Percentiles rank a stretch among this genome's conserved stretches.
These are phyloP conservation scores for Entrophospora sp. DNA, from an alignment of 192 early-diverging fungal species.

Conservation along the genomic window DNA sequence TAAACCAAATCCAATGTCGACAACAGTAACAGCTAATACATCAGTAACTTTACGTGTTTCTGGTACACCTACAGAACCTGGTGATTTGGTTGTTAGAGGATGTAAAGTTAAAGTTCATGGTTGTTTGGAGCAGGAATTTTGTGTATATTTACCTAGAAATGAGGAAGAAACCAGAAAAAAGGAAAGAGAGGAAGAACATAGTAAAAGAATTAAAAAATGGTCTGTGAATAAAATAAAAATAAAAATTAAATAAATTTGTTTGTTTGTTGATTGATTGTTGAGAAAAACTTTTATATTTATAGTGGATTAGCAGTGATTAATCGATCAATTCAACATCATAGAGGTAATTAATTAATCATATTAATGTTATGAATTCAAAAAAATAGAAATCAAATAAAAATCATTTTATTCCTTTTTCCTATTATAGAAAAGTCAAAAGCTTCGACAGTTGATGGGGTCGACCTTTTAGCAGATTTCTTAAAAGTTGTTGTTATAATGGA, in stretches of 20 bases:
- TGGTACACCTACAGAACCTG: constrained; percentile 50
- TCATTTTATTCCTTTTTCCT: no score
- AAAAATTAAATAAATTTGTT: not conserved
- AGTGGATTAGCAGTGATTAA: constrained; percentile 10
- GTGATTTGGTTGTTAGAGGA: constrained; percentile 56
- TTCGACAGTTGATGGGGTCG: no score
- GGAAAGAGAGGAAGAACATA: constrained; percentile 17
- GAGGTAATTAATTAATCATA: not conserved
- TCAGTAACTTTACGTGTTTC: constrained; percentile 53
- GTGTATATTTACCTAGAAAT: constrained; percentile 26
- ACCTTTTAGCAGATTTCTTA: constrained; percentile 26
- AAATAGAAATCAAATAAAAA: no score
- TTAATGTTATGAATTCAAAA: no score
- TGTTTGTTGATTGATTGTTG: not conserved
- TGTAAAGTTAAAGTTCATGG: constrained; percentile 45
- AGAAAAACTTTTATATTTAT: not conserved
- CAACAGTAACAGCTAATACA: constrained; percentile 58
- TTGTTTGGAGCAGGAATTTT: constrained; percentile 47
- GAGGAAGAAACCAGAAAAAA: constrained; percentile 16
- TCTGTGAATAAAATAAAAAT: not conserved
- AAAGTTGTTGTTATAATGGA: constrained; percentile 50
- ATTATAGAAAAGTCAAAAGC: no score
- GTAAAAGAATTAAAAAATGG: constrained; percentile 20
- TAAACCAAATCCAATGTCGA: constrained; percentile 44
- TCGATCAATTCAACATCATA: not conserved